Percentiles rank a stretch among this genome's conserved stretches.
Evolutionary conservation across 768 basidiomycete species (phyloP).

Genomic region (Leccinum longicurvipes): DNA sequence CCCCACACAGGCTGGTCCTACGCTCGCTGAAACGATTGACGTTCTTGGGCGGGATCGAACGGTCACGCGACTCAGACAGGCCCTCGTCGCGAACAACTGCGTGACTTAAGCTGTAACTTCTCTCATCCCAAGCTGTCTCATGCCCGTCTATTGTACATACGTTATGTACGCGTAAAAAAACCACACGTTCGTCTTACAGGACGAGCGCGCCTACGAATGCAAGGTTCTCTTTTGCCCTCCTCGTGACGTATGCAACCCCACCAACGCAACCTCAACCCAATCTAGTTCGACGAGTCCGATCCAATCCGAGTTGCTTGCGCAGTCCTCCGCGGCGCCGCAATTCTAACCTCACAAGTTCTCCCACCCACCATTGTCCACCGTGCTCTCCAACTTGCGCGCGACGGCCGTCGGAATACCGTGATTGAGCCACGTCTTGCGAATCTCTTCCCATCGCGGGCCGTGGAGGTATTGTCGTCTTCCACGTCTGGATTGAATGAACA

Average conservation of each 20-base stretch:
- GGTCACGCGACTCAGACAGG: slow-evolving; percentile 15
- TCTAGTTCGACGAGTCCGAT: too few species aligned
- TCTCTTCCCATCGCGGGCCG: slow-evolving; percentile 82
- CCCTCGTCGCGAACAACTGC: not conserved
- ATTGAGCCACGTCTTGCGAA: slow-evolving; percentile 85
- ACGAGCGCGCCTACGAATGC: too few species aligned
- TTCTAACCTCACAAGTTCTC: slow-evolving; percentile 56
- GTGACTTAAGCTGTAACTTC: too few species aligned
- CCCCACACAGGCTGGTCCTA: slow-evolving; percentile 42
- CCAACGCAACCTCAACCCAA: too few species aligned
- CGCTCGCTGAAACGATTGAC: slow-evolving; percentile 37
- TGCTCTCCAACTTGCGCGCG: slow-evolving; percentile 84
- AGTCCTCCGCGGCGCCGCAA: too few species aligned
- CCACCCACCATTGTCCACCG: slow-evolving; percentile 92
- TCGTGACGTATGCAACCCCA: too few species aligned
- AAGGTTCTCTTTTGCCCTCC: too few species aligned
- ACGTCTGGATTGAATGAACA: too few species aligned
- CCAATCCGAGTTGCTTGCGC: too few species aligned
- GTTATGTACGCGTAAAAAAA: too few species aligned
- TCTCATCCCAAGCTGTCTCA: too few species aligned
- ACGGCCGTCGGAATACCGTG: slow-evolving; percentile 89
- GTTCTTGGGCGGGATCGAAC: slow-evolving; percentile 35
- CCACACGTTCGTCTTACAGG: too few species aligned
- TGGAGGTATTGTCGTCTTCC: slow-evolving; percentile 89
- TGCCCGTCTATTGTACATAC: not conserved